A percentile compares a stretch with the other conserved stretches of the same genome.
Evolutionary conservation across 2,329 filamentous ascomycete species (phyloP).

Genomic region (Colletotrichum sp.): DNA sequence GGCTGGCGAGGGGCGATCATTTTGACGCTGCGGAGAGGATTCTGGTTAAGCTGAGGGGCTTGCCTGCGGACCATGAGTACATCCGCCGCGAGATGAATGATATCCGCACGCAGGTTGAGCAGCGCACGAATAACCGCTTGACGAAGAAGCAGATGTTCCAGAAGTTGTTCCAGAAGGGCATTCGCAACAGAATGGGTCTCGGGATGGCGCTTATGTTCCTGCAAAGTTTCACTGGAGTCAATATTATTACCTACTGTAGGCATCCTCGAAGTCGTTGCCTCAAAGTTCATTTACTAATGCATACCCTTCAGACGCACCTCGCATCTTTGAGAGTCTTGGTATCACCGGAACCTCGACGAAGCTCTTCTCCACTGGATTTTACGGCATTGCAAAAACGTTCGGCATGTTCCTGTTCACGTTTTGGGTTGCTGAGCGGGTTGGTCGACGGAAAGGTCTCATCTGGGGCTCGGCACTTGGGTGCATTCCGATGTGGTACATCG

Average conservation of each 20-base stretch:
- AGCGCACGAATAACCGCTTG: conserved; percentile 36
- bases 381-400: conserved; percentile 41
- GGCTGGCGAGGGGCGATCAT: conserved; percentile 36
- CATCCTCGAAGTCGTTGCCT: fast-evolving
- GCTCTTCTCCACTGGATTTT: conserved; percentile 44
- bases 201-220: conserved; percentile 55
- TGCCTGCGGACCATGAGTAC: conserved; percentile 18
- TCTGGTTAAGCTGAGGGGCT: conserved; percentile 37
- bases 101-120: conserved; percentile 62
- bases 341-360: conserved; percentile 34
- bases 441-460: conserved; percentile 53
- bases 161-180: conserved; percentile 39
- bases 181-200: conserved; percentile 51
- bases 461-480: conserved; percentile 43
- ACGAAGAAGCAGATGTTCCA: conserved; percentile 31
- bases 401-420: conserved; percentile 44
- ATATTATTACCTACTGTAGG: conserved; percentile 63
- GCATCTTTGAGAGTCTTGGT: conserved; percentile 42
- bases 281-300: fast-evolving
- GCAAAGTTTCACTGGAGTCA: conserved; percentile 47
- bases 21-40: conserved; percentile 43
- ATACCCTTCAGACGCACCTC: conserved; percentile 31
- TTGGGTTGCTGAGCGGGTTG: conserved; percentile 51
- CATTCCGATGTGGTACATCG: conserved; percentile 45
- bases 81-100: conserved; percentile 56